These are phyloP conservation scores for Pseudogymnoascus verrucosus DNA, from an alignment of 2,329 filamentous ascomycete species.

Conservation along the genomic window DNA sequence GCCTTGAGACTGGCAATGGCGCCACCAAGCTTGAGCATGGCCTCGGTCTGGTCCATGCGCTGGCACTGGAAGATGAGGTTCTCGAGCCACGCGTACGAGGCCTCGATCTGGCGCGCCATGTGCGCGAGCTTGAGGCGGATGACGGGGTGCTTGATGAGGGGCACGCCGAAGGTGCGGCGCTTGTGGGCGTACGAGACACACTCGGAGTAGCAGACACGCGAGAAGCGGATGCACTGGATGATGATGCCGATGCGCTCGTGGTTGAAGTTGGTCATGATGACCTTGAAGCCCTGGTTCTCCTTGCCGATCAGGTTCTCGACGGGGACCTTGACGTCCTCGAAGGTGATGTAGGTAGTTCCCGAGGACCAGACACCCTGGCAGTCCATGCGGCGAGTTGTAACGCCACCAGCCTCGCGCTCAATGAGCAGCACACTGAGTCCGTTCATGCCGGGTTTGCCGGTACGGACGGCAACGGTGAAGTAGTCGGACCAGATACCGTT, in stretches of 20 bases:
- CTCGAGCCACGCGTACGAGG: conserved; percentile 94
- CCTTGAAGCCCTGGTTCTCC: conserved; percentile 96
- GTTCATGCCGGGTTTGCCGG: conserved; percentile 82
- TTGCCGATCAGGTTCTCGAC: conserved; percentile 99
- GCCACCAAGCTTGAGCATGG: conserved; percentile 90
- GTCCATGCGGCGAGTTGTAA: conserved; percentile 92
- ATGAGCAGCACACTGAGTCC: conserved; percentile 87
- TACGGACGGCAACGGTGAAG: conserved; percentile 94
- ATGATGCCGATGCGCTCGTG: conserved; percentile 98
- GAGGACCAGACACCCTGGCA: conserved; percentile 96
- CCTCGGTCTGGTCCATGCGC: conserved; percentile 88
- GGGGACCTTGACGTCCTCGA: conserved; percentile 97
- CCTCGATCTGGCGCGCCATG: conserved; percentile 97
- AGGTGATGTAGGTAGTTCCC: conserved; percentile 95
- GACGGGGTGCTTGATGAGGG: conserved; percentile 91
- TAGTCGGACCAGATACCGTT: conserved; percentile 97
- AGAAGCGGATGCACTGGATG: conserved; percentile 93
- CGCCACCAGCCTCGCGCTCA: conserved; percentile 74
- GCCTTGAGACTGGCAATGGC: conserved; percentile 92
- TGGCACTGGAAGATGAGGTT: conserved; percentile 89
- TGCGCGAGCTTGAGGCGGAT: conserved; percentile 96
- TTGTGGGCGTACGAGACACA: conserved; percentile 96
- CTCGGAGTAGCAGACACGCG: conserved; percentile 94
- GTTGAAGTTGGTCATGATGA: conserved; percentile 99
- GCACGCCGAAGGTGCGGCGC: conserved; percentile 92